These are phyloP conservation scores for Fragosphaeria purpurea DNA, from an alignment of 2,329 filamentous ascomycete genomes.

Conservation along the genomic window DNA sequence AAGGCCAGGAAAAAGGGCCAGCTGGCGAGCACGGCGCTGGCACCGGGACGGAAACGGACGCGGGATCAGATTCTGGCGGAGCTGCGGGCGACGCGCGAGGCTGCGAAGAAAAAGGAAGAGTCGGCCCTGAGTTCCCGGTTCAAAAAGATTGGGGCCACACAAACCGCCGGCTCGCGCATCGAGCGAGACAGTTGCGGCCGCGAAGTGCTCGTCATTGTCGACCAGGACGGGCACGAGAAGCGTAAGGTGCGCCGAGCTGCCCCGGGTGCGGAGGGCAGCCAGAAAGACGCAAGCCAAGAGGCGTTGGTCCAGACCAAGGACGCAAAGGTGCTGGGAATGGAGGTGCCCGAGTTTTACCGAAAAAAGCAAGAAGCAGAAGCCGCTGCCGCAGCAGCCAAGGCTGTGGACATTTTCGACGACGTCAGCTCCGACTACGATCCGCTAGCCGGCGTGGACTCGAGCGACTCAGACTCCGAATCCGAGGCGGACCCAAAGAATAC, in stretches of 20 bases:
- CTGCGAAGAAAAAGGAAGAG: conserved; percentile 44
- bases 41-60: conserved; percentile 50
- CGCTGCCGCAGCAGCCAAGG: conserved; percentile 36
- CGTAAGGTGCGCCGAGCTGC: conserved; percentile 50
- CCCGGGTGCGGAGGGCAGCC: conserved; percentile 18
- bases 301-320: conserved; percentile 42
- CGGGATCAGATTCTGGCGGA: conserved; percentile 59
- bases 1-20: conserved; percentile 51
- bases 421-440: conserved; percentile 59
- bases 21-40: conserved; percentile 41
- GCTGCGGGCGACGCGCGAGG: conserved; percentile 51
- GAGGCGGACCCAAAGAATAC: conserved; percentile 15
- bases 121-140: conserved; percentile 49
- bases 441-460: conserved; percentile 44
- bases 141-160: conserved; percentile 51
- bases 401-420: conserved; percentile 57
- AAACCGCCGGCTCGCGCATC: conserved; percentile 45
- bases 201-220: conserved; percentile 55
- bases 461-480: conserved; percentile 33
- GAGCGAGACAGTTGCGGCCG: conserved; percentile 51
- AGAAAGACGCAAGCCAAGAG: conserved; percentile 25
- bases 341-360: conserved; percentile 49
- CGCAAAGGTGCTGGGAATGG: conserved; percentile 52
- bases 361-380: conserved; percentile 36
- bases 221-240: conserved; percentile 57